Conservation (phyloP, 2,329 filamentous ascomycete species). For the Aspergillus texensis region DNA sequence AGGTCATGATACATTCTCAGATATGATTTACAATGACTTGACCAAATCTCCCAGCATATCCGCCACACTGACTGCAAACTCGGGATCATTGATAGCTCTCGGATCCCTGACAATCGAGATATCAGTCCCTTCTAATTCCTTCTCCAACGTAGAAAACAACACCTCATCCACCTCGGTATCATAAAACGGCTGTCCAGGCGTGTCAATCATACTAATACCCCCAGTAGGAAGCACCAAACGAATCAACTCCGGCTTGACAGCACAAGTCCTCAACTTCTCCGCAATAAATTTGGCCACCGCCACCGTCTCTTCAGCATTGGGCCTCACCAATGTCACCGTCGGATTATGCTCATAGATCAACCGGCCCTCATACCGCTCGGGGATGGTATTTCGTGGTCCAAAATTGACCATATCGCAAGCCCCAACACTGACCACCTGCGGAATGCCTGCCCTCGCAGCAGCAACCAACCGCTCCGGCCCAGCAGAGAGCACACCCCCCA, state of each 20-base stretch:
- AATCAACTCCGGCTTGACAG: slow-evolving; percentile 45
- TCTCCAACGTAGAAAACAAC: slow-evolving; percentile 52
- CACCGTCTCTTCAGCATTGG: slow-evolving; percentile 59
- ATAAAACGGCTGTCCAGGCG: slow-evolving; percentile 56
- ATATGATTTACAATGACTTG: background rate
- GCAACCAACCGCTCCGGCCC: slow-evolving; percentile 60
- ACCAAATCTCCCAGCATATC: slow-evolving; percentile 19
- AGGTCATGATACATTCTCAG: no score
- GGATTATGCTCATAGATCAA: slow-evolving; percentile 66
- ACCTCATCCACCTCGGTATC: slow-evolving; percentile 52
- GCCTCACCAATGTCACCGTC: slow-evolving; percentile 67
- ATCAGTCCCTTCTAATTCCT: slow-evolving; percentile 51
- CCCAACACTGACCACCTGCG: slow-evolving; percentile 58
- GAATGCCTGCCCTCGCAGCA: slow-evolving; percentile 60
- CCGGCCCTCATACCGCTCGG: slow-evolving; percentile 55
- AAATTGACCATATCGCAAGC: slow-evolving; percentile 68
- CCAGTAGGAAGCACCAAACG: slow-evolving; percentile 63
- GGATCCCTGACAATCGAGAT: slow-evolving; percentile 56
- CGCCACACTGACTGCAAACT: slow-evolving; percentile 31
- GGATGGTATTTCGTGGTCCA: slow-evolving; percentile 58
- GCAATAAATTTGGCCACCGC: slow-evolving; percentile 61
- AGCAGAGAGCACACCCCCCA: slow-evolving; percentile 65
- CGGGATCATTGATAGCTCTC: slow-evolving; percentile 32
- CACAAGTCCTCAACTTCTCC: slow-evolving; percentile 50
- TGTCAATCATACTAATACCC: slow-evolving; percentile 65